Evolutionary conservation across 176 grass and related monocot species (phyloP).

Genomic region (Saccharum spontaneum): DNA sequence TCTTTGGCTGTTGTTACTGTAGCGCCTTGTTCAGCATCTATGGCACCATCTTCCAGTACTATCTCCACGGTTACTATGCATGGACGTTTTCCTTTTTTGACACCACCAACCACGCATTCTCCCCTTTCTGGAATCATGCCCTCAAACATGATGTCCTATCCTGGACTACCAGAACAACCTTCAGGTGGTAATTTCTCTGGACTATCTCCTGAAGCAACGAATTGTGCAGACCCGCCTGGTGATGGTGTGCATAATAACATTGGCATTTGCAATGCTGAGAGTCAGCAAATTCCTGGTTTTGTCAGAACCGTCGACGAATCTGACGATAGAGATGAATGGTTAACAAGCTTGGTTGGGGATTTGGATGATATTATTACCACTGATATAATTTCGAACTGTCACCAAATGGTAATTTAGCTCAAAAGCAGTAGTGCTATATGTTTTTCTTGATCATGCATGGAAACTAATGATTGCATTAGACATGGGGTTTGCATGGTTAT

Average conservation of each 20-base stretch:
- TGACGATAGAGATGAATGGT: background rate
- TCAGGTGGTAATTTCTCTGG: background rate
- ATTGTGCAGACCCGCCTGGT: background rate
- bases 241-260: background rate
- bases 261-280: background rate
- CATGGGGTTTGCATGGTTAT: background rate
- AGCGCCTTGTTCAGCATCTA: background rate
- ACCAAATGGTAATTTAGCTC: background rate
- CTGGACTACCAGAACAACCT: background rate
- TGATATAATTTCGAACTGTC: background rate
- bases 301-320: background rate
- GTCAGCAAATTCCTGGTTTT: background rate
- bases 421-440: no score
- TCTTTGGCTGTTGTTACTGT: background rate
- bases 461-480: background rate
- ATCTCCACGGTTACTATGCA: background rate
- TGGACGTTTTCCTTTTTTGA: background rate
- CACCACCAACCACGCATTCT: background rate
- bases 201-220: background rate
- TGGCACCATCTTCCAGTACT: background rate
- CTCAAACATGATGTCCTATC: background rate
- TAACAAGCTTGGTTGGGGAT: background rate
- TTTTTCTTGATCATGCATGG: no score
- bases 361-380: background rate
- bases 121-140: constrained; percentile 3